Evolutionary conservation across 2,329 filamentous ascomycete genomes (phyloP).

Genomic region (Epichloe baconii): DNA sequence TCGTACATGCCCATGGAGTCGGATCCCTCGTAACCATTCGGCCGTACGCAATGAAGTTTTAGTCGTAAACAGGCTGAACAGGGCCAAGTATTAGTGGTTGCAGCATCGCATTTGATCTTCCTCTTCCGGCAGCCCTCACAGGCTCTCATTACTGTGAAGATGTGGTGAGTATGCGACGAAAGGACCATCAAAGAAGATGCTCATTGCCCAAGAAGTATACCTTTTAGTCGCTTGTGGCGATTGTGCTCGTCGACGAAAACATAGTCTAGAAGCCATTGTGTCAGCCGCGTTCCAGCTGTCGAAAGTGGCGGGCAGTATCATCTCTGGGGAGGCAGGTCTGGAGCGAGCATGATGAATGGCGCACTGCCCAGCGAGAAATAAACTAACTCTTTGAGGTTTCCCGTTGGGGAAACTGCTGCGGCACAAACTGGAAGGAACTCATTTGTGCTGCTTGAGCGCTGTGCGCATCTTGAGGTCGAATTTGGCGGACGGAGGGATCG

Average conservation of each 20-base stretch:
- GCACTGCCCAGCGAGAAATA: neutral
- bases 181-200: neutral
- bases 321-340: neutral
- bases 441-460: conserved; percentile 37
- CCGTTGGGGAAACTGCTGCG: conserved; percentile 39
- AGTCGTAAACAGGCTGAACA: conserved; percentile 86
- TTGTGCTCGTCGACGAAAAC: conserved; percentile 99
- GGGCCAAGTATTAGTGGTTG: conserved; percentile 94
- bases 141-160: conserved; percentile 71
- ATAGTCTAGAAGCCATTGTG: conserved; percentile 48
- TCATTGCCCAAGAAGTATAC: conserved; percentile 32
- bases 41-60: conserved; percentile 86
- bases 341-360: conserved; percentile 13
- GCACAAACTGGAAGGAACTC: conserved; percentile 65
- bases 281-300: neutral
- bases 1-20: conserved; percentile 22
- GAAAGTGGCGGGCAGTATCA: neutral
- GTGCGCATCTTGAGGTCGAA: conserved; percentile 46
- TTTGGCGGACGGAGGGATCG: conserved; percentile 46
- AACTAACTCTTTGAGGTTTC: conserved; percentile 74
- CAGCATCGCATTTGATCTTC: conserved; percentile 97
- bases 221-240: conserved; percentile 90
- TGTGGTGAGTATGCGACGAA: neutral
- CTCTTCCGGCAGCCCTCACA: conserved; percentile 89
- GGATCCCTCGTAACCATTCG: conserved; percentile 54